phyloP scores from a whole-genome alignment of 495 filamentous ascomycete species.

The Viridothelium virens region DNA sequence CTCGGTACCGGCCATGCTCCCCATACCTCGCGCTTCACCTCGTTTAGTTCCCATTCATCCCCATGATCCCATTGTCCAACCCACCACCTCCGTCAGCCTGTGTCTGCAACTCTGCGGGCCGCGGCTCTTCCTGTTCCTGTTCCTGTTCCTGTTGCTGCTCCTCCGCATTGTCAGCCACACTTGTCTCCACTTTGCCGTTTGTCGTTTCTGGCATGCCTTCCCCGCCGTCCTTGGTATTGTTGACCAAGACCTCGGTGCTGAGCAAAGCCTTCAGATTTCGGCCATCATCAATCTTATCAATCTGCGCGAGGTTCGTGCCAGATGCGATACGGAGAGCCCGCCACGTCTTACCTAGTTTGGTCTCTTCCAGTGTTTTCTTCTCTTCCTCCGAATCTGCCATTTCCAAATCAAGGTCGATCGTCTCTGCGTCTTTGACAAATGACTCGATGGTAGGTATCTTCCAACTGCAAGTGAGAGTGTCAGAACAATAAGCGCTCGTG shows the following conservation, averaged over 20 bases:
- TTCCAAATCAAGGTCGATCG: slow-evolving; percentile 74
- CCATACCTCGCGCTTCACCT: slow-evolving; percentile 7
- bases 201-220: slow-evolving; percentile 16
- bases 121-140: neutral
- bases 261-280: slow-evolving; percentile 56
- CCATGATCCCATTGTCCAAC: neutral
- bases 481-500: neutral
- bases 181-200: slow-evolving; percentile 13
- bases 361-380: slow-evolving; percentile 54
- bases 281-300: slow-evolving; percentile 80
- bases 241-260: slow-evolving; percentile 34
- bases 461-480: slow-evolving; percentile 32
- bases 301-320: slow-evolving; percentile 59
- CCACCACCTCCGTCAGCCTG: neutral
- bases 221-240: slow-evolving; percentile 14
- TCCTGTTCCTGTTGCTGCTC: neutral
- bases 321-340: slow-evolving; percentile 71
- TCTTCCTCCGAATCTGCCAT: slow-evolving; percentile 65
- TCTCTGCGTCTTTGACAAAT: slow-evolving; percentile 48
- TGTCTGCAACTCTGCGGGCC: neutral
- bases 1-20: neutral
- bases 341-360: slow-evolving; percentile 83
- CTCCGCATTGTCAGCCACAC: slow-evolving; percentile 10
- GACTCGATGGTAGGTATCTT: slow-evolving; percentile 48
- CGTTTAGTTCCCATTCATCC: neutral